phyloP scores from a whole-genome alignment of 2,329 filamentous ascomycete genomes.

The Fusarium buharicum region DNA sequence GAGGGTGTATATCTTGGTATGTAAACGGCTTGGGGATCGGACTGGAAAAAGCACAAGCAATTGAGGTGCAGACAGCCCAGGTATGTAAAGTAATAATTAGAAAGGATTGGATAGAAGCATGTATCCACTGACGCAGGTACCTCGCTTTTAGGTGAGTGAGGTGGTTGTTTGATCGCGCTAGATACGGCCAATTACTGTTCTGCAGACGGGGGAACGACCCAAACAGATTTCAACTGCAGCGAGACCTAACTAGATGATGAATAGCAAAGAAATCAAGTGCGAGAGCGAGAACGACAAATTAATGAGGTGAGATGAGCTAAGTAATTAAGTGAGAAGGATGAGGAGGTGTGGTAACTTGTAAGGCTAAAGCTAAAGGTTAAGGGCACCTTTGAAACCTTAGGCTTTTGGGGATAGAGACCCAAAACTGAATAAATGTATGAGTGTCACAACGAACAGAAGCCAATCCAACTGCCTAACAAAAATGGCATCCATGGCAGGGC shows the following conservation, averaged over 20 bases:
- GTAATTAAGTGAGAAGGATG: constrained; percentile 19
- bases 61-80: neutral
- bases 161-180: constrained; percentile 44
- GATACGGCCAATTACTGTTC: constrained; percentile 27
- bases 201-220: constrained; percentile 25
- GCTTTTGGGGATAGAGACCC: constrained; percentile 1
- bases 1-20: no score
- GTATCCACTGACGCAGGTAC: constrained; percentile 45
- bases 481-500: constrained; percentile 28
- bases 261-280: neutral
- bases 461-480: no score
- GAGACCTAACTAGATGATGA: no score
- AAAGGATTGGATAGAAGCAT: constrained; percentile 13
- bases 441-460: no score
- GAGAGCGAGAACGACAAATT: constrained; percentile 7
- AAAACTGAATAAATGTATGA: neutral
- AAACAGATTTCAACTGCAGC: constrained; percentile 25
- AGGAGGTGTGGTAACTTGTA: no score
- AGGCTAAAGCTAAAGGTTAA: no score
- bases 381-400: no score
- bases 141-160: constrained; percentile 37
- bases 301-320: no score
- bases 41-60: constrained; percentile 26
- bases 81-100: neutral
- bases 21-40: constrained; percentile 25